These are phyloP conservation scores for Diaporthe amygdali DNA, from an alignment of 2,329 filamentous ascomycete genomes.

Conservation along the genomic window DNA sequence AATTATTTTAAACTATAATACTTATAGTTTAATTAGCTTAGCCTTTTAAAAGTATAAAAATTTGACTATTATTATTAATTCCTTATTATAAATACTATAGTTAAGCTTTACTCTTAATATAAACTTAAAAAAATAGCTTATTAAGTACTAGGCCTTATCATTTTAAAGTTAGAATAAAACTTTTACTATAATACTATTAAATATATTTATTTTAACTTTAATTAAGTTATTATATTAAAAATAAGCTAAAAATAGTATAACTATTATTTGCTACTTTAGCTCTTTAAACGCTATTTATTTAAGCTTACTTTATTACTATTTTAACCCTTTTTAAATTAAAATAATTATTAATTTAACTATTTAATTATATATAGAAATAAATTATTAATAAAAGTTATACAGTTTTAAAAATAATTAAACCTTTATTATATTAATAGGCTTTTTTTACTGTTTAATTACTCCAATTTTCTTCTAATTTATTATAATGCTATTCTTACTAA, in stretches of 20 bases:
- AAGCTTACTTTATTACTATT: too few relatives aligned
- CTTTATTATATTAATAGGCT: neutral
- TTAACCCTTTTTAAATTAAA: neutral
- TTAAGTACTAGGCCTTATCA: neutral
- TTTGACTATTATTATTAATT: neutral
- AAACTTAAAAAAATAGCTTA: neutral
- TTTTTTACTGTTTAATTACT: neutral
- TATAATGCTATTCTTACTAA: neutral
- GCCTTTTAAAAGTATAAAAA: neutral
- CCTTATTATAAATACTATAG: constrained; percentile 1
- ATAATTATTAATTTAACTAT: neutral
- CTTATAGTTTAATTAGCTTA: neutral
- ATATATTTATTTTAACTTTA: neutral
- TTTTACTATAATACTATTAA: neutral
- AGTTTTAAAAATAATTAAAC: neutral
- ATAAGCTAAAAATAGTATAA: neutral
- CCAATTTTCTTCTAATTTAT: neutral
- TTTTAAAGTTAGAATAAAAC: neutral
- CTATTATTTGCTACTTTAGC: neutral
- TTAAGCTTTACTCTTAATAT: neutral
- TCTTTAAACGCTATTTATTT: neutral
- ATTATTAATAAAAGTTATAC: neutral
- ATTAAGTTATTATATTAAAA: neutral
- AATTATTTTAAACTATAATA: neutral
- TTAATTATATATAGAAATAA: neutral